phyloP scores from a whole-genome alignment of 108 stramenopile genomes.

The Nitzschia putrida region DNA sequence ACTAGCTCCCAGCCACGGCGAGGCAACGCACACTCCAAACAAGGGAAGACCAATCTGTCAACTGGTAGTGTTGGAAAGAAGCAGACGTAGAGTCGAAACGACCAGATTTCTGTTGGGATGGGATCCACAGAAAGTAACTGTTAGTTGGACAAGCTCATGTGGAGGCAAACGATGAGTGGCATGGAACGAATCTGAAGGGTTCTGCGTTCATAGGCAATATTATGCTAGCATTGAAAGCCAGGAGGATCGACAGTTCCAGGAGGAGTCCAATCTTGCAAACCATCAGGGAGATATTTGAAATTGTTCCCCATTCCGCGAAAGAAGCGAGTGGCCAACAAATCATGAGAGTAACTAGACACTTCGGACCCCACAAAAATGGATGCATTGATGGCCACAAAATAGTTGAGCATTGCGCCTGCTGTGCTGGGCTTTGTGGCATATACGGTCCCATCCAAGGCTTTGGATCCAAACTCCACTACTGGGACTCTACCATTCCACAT shows the following conservation, averaged over 20 bases:
- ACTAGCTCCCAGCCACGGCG: slow-evolving; percentile 81
- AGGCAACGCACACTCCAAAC: slow-evolving; percentile 64
- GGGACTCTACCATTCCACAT: slow-evolving; percentile 34
- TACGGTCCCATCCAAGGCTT: slow-evolving; percentile 18
- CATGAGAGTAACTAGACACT: slow-evolving; percentile 34
- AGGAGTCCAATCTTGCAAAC: slow-evolving; percentile 25
- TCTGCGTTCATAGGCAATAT: too few relatives aligned
- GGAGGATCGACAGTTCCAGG: slow-evolving; percentile 9
- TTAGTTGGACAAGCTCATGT: too few relatives aligned
- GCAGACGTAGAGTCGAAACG: too few relatives aligned
- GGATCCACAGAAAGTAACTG: neutral
- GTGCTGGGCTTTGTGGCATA: slow-evolving; percentile 16
- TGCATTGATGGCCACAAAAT: slow-evolving; percentile 23
- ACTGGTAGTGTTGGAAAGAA: slow-evolving; percentile 24
- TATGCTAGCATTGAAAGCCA: slow-evolving; percentile 30
- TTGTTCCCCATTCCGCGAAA: slow-evolving; percentile 15
- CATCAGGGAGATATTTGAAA: slow-evolving; percentile 33
- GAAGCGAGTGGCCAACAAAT: slow-evolving; percentile 31
- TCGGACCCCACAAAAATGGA: slow-evolving; percentile 38
- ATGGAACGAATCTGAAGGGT: too few relatives aligned
- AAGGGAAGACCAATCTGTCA: slow-evolving; percentile 74
- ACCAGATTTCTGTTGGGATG: slow-evolving; percentile 32
- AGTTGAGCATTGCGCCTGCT: slow-evolving; percentile 36
- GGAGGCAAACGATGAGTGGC: too few relatives aligned
- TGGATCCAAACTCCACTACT: slow-evolving; percentile 35